Evolutionary conservation across 2,329 filamentous ascomycete genomes (phyloP).

Genomic region (Ampelomyces quisqualis): DNA sequence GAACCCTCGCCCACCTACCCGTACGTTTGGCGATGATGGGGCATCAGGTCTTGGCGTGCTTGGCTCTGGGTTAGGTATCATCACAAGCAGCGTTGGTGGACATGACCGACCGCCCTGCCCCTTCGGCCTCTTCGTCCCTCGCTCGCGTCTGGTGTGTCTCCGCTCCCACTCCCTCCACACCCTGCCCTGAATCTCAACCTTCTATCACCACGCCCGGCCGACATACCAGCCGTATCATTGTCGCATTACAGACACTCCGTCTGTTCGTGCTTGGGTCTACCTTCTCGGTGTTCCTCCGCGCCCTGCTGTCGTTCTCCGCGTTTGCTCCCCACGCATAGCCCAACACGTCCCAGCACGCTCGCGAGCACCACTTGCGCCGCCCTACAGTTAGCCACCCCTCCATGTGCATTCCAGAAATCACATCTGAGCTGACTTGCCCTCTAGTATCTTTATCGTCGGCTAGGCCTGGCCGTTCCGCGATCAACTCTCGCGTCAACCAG

Average conservation of each 20-base stretch:
- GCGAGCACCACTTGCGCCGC: conserved; percentile 7
- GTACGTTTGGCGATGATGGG: too few relatives aligned
- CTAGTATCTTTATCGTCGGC: not conserved
- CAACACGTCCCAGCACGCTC: conserved; percentile 13
- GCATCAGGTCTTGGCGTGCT: too few relatives aligned
- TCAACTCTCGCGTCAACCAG: conserved; percentile 6
- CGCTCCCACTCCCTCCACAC: conserved; percentile 23
- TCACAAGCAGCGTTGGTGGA: not conserved
- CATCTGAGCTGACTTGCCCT: not conserved
- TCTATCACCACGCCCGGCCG: conserved; percentile 14
- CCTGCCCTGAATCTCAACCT: conserved; percentile 17
- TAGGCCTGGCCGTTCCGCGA: not conserved
- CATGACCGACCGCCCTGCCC: conserved; percentile 23
- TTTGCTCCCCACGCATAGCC: conserved; percentile 27
- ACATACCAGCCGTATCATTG: conserved; percentile 11
- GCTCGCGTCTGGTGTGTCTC: conserved; percentile 23
- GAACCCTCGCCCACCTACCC: too few relatives aligned
- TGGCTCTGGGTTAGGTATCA: too few relatives aligned
- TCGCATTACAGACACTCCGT: conserved; percentile 5
- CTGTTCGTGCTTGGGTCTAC: conserved; percentile 12
- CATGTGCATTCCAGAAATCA: not conserved
- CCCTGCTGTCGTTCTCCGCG: conserved; percentile 29
- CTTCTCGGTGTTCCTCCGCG: conserved; percentile 20
- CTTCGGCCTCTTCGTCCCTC: conserved; percentile 28
- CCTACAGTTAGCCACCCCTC: not conserved